Evolutionary conservation across 1,284 basidiomycete species (phyloP).

Genomic region (Sphaerobolus stellatus): DNA sequence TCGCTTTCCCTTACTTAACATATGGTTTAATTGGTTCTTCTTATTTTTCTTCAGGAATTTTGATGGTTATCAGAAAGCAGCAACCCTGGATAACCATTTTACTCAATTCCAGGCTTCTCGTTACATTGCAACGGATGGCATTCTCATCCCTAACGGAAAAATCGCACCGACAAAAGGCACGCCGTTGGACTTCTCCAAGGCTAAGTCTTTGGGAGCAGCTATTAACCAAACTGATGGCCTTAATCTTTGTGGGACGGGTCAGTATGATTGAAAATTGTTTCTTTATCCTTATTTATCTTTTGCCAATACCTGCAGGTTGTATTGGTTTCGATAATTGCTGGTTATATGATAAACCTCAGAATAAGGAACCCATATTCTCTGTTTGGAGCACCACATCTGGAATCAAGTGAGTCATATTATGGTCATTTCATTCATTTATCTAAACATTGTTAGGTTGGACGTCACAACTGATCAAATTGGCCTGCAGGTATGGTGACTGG

Average conservation of each 20-base stretch:
- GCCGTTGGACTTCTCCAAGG: slow-evolving; percentile 45
- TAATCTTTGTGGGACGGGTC: slow-evolving; percentile 44
- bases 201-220: slow-evolving; percentile 40
- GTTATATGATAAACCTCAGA: slow-evolving; percentile 40
- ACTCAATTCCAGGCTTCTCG: slow-evolving; percentile 39
- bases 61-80: slow-evolving; percentile 44
- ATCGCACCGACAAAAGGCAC: slow-evolving; percentile 38
- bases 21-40: background rate
- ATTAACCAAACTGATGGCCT: slow-evolving; percentile 36
- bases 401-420: slow-evolving; percentile 33
- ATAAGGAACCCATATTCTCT: slow-evolving; percentile 35
- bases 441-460: slow-evolving; percentile 34
- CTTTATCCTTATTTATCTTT: background rate
- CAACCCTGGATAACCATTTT: slow-evolving; percentile 42
- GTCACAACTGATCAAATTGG: slow-evolving; percentile 47
- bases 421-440: slow-evolving; percentile 2
- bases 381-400: slow-evolving; percentile 48
- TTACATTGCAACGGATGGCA: slow-evolving; percentile 43
- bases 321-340: slow-evolving; percentile 48
- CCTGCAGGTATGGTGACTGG: slow-evolving; percentile 32
- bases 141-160: slow-evolving; percentile 45
- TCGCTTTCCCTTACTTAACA: no score
- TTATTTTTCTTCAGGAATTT: slow-evolving; percentile 49
- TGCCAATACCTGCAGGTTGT: slow-evolving; percentile 31
- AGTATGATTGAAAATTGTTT: slow-evolving; percentile 3